These are phyloP conservation scores for Closterium sp. DNA, from an alignment of 139 green algal genomes.

Conservation along the genomic window DNA sequence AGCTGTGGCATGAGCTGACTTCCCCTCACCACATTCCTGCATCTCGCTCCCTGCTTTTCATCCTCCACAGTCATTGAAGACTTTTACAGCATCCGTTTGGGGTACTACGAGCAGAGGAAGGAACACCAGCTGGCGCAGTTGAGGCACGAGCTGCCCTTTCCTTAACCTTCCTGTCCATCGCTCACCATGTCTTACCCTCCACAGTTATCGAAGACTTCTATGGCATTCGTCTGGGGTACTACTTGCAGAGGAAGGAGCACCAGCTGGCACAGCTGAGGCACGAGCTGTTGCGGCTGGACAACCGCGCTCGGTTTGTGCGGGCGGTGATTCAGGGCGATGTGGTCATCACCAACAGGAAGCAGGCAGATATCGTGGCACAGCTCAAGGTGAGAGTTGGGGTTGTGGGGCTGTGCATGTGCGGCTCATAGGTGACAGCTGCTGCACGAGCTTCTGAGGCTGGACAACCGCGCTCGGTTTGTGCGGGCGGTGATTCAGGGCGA, in stretches of 20 bases:
- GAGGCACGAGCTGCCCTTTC: slow-evolving; percentile 62
- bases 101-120: slow-evolving; percentile 80
- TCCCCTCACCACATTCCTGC: neutral
- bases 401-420: neutral
- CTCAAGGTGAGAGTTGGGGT: slow-evolving; percentile 58
- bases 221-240: slow-evolving; percentile 80
- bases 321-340: slow-evolving; percentile 80
- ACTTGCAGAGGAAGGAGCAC: slow-evolving; percentile 71
- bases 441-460: slow-evolving; percentile 70
- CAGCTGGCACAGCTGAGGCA: slow-evolving; percentile 43
- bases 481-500: slow-evolving; percentile 77
- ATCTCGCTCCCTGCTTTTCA: neutral
- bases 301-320: slow-evolving; percentile 88
- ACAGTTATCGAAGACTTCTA: neutral
- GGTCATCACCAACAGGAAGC: slow-evolving; percentile 77
- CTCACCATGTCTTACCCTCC: no score
- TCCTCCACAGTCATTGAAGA: slow-evolving; percentile 64
- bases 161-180: no score
- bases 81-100: slow-evolving; percentile 84
- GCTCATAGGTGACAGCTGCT: slow-evolving; percentile 25
- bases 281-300: slow-evolving; percentile 75
- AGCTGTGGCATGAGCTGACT: neutral
- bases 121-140: slow-evolving; percentile 41
- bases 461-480: slow-evolving; percentile 90
- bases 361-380: slow-evolving; percentile 76